These are phyloP conservation scores for Nicotiana benthamiana DNA, from an alignment of 257 asterid genomes.

Conservation along the genomic window DNA sequence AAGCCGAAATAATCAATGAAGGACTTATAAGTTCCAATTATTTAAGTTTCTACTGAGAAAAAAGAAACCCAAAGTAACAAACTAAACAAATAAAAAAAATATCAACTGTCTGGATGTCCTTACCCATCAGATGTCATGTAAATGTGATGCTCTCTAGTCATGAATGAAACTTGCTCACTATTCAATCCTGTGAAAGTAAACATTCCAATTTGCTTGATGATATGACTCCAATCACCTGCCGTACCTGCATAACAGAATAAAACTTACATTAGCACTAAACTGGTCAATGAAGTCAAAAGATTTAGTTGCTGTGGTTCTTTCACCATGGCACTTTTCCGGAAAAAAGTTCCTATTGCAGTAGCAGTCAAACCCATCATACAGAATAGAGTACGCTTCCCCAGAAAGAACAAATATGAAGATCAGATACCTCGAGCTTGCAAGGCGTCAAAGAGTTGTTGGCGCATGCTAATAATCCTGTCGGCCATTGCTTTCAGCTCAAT, in stretches of 20 bases:
- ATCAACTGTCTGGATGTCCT: conserved; percentile 4
- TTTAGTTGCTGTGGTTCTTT: no score
- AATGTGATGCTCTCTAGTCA: conserved; percentile 70
- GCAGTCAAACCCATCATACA: neutral
- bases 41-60: neutral
- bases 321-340: no score
- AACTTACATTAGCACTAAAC: neutral
- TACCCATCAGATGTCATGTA: conserved; percentile 95
- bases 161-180: conserved; percentile 61
- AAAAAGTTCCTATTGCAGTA: neutral
- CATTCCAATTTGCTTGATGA: conserved; percentile 81
- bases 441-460: conserved; percentile 64
- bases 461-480: conserved; percentile 77
- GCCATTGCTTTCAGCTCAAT: conserved; percentile 85
- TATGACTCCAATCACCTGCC: conserved; percentile 92
- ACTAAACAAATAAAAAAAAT: neutral
- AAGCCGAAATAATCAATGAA: neutral
- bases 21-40: neutral
- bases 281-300: neutral
- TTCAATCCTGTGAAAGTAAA: conserved; percentile 73
- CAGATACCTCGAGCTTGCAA: conserved; percentile 47
- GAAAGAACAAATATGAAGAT: neutral
- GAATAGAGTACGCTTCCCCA: neutral
- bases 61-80: neutral
- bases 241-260: conserved; percentile 40